Base-by-base conservation (phyloP, 768 basidiomycete species). In the Mycena chlorophos region DNA sequence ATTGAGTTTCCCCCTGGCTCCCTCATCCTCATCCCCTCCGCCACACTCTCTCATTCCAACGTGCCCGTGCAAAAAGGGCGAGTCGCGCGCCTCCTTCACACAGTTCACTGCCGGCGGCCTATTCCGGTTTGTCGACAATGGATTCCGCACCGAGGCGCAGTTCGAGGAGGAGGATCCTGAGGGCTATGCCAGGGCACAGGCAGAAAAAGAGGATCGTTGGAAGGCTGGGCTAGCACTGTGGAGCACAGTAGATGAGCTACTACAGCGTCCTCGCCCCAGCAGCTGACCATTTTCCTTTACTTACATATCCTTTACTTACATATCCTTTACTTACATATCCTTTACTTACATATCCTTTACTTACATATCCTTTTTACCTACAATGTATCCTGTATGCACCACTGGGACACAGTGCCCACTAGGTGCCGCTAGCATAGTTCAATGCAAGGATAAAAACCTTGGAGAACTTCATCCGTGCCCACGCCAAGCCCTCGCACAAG, bases 21-120 rank as follows among this genome's bases (percentile, higher is more conserved):
- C 2, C 61, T 57, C 5, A 65, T 71, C 23, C 37, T 70, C n/a
- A 64, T 73, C 30, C 71, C 69, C 0, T 71, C 71, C 1, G 68
- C 66, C 0, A 57, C 61, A 1, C 27, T 71, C 10, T 57, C 50
- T 1, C 70, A 72, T 39, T 63, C 57, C 12, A 72, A 72, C 34
- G 49, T 63, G 5, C 40, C 61, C 0, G 34, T 37, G 23, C 47
- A 43, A 4, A 20, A 54, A 14, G 59, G n/a, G 62, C 6, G 63
- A 70, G 25, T 23, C 22, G 2, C 55, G 65, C 3, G 45, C 55
- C 5, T 69, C 67, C 2, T 60, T 68, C 27, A 69, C 65, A 6
- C 64, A 68, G 45, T 73, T 67, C 39, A 54, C 60, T 2, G 61
- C 67, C 1, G 71, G 69, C 1, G 62, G 65, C 34, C 10, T 37